These are phyloP conservation scores for Hemisphaericaspora nanyangensis DNA, from an alignment of 805 yeast species.

Conservation along the genomic window DNA sequence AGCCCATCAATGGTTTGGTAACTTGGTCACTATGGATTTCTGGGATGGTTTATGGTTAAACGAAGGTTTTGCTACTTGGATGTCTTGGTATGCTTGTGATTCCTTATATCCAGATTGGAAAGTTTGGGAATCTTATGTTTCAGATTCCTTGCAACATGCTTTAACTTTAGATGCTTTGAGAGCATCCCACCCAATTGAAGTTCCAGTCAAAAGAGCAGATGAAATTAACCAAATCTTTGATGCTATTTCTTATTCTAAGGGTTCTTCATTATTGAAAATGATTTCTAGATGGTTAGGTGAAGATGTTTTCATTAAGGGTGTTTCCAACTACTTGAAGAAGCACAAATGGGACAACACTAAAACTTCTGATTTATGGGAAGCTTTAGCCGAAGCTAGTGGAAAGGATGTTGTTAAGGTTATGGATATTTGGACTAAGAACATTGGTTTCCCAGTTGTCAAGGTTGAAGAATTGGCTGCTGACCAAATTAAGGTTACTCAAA, in stretches of 20 bases:
- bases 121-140: constrained; percentile 80
- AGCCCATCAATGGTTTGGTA: constrained; percentile 93
- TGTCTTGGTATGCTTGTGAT: constrained; percentile 83
- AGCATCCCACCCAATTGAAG: constrained; percentile 83
- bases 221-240: constrained; percentile 84
- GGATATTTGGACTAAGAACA: constrained; percentile 77
- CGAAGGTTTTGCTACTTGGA: constrained; percentile 90
- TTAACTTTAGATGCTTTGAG: constrained; percentile 73
- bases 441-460: constrained; percentile 72
- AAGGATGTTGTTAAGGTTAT: constrained; percentile 68
- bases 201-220: constrained; percentile 72
- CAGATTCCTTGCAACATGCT: constrained; percentile 73
- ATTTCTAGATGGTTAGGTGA: constrained; percentile 77
- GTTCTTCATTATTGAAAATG: constrained; percentile 77
- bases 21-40: constrained; percentile 87
- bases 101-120: constrained; percentile 79
- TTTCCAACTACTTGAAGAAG: constrained; percentile 68
- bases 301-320: constrained; percentile 74
- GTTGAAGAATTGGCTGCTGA: constrained; percentile 54
- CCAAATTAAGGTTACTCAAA: constrained; percentile 57
- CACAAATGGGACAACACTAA: constrained; percentile 76
- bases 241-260: constrained; percentile 79
- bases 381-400: constrained; percentile 66
- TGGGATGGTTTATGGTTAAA: constrained; percentile 90
- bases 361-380: constrained; percentile 75